Evolutionary conservation across 805 yeast species (phyloP).

Genomic region (Candida peoriensis): DNA sequence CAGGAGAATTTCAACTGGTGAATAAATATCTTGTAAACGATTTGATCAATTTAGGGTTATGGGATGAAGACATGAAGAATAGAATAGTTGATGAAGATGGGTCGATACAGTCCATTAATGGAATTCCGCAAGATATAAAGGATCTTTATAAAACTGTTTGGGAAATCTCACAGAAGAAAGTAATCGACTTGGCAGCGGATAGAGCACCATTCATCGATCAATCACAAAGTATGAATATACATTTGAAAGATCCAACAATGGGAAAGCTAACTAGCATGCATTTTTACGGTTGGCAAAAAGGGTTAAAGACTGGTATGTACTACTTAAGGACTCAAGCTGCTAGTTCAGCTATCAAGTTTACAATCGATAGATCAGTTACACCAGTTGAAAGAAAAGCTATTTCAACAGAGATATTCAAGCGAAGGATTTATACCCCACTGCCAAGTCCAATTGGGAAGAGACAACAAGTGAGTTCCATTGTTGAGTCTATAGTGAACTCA

Average conservation of each 20-base stretch:
- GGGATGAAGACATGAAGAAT: conserved; percentile 79
- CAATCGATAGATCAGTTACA: conserved; percentile 51
- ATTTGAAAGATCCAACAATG: conserved; percentile 87
- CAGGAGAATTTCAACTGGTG: conserved; percentile 93
- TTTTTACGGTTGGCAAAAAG: conserved; percentile 97
- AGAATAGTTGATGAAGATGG: conserved; percentile 74
- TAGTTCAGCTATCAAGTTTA: conserved; percentile 91
- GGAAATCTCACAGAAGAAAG: conserved; percentile 85
- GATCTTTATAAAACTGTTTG: conserved; percentile 75
- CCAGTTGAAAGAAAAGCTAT: conserved; percentile 4
- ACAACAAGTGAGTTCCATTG: neutral
- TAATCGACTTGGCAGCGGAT: conserved; percentile 69
- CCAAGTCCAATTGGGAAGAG: neutral
- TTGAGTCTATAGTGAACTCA: conserved; percentile 1
- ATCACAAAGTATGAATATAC: conserved; percentile 89
- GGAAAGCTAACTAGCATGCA: conserved; percentile 97
- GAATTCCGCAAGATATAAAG: conserved; percentile 69
- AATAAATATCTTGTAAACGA: conserved; percentile 84
- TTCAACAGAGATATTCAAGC: conserved; percentile 1
- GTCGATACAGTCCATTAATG: conserved; percentile 71
- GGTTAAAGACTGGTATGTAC: conserved; percentile 97
- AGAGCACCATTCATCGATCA: conserved; percentile 91
- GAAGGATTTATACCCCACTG: conserved; percentile 9
- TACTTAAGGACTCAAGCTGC: conserved; percentile 97
- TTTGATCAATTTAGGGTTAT: conserved; percentile 72